Base-by-base conservation (phyloP, 2,329 filamentous ascomycete genomes). In the Sordariomycetes sp. region DNA sequence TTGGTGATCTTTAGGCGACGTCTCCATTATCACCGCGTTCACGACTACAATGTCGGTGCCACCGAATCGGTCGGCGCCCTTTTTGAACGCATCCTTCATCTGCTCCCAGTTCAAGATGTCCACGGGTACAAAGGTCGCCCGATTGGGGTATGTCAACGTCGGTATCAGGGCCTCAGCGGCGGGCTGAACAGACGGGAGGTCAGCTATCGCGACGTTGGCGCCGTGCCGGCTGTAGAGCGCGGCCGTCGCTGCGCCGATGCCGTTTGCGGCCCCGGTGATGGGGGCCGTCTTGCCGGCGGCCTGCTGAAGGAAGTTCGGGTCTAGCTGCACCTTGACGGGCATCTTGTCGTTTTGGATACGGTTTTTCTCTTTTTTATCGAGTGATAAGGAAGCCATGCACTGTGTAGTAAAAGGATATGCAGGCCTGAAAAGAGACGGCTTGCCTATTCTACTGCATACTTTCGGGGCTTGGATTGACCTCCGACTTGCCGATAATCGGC, bases 11-110 rank as follows among this genome's bases (percentile, higher is more conserved):
- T n/a, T n/a, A 0, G 71, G 62, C 60, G 80, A 79, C 6, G 83
- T 76, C 61, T 83, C 79, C 0, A 76, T 76, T 50, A 85, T 82
- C 8, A 81, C 82, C 0, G 82, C 82, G 59, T 85, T 85, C 28
- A 81, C 81, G 8, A 85, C 71, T 69, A 72, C 72, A 34, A 71
- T 72, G 50, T 65, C 65, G 22, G 75, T 60, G 3, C 79, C 76
- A 0, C 81, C 83, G 0, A 86, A 67, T 53, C 76, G 69, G 1
- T 71, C 66, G 0, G 82, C 77, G 10, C 76, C 77, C 12, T 61
- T 72, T 59, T 76, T 64, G 7, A 86, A 54, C 2, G 22, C 20
- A 10, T 53, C 28, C 22, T 8, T 52, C 57, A 58, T 10, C 8
- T 52, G 45, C 24, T 39, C n/a, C 57, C 57, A 58, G 8, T 55